Conservation (phyloP, 1,284 basidiomycete genomes). For the Vanrija sp. region DNA sequence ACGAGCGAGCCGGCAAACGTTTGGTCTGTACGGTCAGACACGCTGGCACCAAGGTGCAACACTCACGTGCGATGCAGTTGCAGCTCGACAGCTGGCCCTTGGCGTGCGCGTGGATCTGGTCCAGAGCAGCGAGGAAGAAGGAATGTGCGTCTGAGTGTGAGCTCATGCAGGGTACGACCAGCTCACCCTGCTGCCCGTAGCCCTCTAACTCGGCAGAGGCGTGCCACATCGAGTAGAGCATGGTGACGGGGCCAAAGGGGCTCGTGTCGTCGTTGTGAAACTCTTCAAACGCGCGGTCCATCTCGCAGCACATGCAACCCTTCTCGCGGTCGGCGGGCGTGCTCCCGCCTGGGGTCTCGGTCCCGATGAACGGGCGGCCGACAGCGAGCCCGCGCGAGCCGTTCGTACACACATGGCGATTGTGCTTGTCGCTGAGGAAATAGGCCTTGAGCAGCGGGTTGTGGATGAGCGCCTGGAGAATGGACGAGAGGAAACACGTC, state of each 20-base stretch:
- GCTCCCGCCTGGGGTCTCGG: background rate
- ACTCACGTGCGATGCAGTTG: conserved; percentile 74
- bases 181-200: conserved; percentile 76
- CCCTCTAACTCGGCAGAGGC: conserved; percentile 77
- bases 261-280: conserved; percentile 65
- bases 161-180: background rate
- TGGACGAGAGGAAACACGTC: conserved; percentile 91
- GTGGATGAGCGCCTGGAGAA: conserved; percentile 87
- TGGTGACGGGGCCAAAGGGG: conserved; percentile 76
- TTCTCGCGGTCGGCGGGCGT: conserved; percentile 50
- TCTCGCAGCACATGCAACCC: conserved; percentile 86
- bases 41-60: background rate
- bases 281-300: conserved; percentile 89
- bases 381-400: conserved; percentile 29
- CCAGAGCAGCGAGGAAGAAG: conserved; percentile 74
- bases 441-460: conserved; percentile 88
- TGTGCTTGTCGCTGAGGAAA: conserved; percentile 69
- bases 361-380: conserved; percentile 29
- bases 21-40: conserved; percentile 53
- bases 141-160: conserved; percentile 39
- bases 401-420: conserved; percentile 40
- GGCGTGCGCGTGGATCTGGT: conserved; percentile 76
- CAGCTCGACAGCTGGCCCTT: conserved; percentile 60
- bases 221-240: conserved; percentile 84
- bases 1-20: conserved; percentile 85